Evolutionary conservation across 2,329 filamentous ascomycete genomes (phyloP).

Genomic region (Cladosporium sp.): DNA sequence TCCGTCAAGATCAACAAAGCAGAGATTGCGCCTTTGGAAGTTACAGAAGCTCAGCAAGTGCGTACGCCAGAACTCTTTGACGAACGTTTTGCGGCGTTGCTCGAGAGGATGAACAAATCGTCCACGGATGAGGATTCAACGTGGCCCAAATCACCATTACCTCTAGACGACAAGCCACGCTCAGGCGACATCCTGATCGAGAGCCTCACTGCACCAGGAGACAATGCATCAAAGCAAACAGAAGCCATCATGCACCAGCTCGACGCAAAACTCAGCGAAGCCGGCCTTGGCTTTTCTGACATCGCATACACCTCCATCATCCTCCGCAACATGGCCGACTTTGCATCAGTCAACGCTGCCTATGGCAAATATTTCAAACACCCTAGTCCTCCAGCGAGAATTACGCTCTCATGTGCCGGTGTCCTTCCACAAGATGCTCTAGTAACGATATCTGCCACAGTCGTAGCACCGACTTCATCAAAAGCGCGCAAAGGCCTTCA

Average conservation of each 20-base stretch:
- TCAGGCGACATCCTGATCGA: conserved; percentile 32
- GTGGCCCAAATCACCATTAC: background rate
- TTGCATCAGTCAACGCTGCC: conserved; percentile 70
- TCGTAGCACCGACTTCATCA: conserved; percentile 37
- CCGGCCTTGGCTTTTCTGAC: conserved; percentile 32
- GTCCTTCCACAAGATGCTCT: conserved; percentile 62
- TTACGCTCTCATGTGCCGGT: conserved; percentile 77
- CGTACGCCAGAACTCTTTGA: conserved; percentile 70
- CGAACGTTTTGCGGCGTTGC: conserved; percentile 51
- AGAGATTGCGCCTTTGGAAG: conserved; percentile 9
- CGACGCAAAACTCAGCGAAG: conserved; percentile 31
- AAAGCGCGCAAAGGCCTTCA: conserved; percentile 62
- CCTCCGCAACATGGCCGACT: conserved; percentile 78
- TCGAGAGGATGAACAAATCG: background rate
- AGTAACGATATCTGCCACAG: conserved; percentile 60
- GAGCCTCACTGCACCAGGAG: conserved; percentile 40
- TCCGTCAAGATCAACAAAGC: conserved; percentile 62
- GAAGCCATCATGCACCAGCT: conserved; percentile 43
- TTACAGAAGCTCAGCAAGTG: conserved; percentile 35
- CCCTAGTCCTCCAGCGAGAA: conserved; percentile 81
- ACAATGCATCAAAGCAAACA: conserved; percentile 45
- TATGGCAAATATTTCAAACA: conserved; percentile 74
- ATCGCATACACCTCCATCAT: conserved; percentile 61
- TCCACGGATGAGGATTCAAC: background rate
- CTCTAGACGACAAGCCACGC: background rate